Conservation (phyloP, 306 rosid species). For the Cotoneaster glaucophyllus region DNA sequence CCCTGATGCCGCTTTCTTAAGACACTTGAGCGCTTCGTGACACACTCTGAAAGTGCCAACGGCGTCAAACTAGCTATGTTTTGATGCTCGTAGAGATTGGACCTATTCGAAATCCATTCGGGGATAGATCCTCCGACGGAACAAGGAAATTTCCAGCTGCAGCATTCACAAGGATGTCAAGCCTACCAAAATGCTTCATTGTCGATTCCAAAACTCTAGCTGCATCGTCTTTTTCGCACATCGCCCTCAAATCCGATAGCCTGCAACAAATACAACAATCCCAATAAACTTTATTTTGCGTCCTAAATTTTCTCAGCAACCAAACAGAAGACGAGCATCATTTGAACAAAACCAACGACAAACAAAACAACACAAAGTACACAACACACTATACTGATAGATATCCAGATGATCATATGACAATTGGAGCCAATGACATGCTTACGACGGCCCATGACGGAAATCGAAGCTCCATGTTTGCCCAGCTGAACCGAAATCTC, state of each 20-base stretch:
- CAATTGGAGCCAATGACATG: not conserved
- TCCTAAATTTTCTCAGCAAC: no score
- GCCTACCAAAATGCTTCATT: conserved; percentile 13
- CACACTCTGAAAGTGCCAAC: conserved; percentile 99
- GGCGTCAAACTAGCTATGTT: conserved; percentile 32
- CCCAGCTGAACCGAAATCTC: conserved; percentile 14
- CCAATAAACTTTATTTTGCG: no score
- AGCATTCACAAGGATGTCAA: conserved; percentile 17
- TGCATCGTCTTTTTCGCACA: no score
- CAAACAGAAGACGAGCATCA: no score
- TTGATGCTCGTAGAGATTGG: not conserved
- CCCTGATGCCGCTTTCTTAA: conserved; percentile 81
- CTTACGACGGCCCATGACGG: conserved; percentile 17
- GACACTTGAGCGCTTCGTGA: conserved; percentile 78
- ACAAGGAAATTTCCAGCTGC: conserved; percentile 21
- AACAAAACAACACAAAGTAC: not conserved
- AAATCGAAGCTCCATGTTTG: conserved; percentile 12
- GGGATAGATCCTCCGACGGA: conserved; percentile 7
- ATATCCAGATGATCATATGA: not conserved
- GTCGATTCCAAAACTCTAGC: conserved; percentile 17
- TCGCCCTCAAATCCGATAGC: conserved; percentile 13
- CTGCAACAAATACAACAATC: not conserved
- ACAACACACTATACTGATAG: not conserved
- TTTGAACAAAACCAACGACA: not conserved
- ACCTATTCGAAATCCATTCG: conserved; percentile 19